A percentile compares a stretch with the other conserved stretches of the same genome.
phyloP scores from a whole-genome alignment of 805 yeast species.

The Cyberlindnera xylosilytica region DNA sequence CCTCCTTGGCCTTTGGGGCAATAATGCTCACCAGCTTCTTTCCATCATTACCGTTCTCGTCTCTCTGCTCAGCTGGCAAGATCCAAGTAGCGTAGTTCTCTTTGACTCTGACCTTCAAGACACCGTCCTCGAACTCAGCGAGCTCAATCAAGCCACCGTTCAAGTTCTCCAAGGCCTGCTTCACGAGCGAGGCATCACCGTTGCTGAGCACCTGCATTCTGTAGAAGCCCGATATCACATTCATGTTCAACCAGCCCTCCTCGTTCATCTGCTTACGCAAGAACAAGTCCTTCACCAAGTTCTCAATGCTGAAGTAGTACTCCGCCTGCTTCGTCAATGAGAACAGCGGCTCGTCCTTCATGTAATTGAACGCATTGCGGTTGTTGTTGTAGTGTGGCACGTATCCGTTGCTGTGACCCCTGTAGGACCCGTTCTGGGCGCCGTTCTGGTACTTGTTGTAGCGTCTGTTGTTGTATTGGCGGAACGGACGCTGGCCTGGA shows the following conservation, averaged over 20 bases:
- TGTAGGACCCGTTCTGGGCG: constrained; percentile 8
- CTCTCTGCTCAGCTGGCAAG: constrained; percentile 50
- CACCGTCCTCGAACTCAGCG: constrained; percentile 37
- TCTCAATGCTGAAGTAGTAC: constrained; percentile 87
- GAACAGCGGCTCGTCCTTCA: constrained; percentile 22
- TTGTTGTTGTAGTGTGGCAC: constrained; percentile 9
- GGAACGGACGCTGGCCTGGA: constrained; percentile 18
- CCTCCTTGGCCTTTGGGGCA: constrained; percentile 14
- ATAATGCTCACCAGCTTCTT: constrained; percentile 22
- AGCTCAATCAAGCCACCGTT: constrained; percentile 35
- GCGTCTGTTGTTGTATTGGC: constrained; percentile 25
- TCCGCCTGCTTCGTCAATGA: constrained; percentile 58
- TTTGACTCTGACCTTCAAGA: constrained; percentile 58
- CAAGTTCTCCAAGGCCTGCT: constrained; percentile 52
- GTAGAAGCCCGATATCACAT: constrained; percentile 64
- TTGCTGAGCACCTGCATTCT: constrained; percentile 66
- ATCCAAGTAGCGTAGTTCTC: constrained; percentile 67
- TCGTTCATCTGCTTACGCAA: constrained; percentile 79
- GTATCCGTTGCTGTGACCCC: constrained; percentile 8
- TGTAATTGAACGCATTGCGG: constrained; percentile 2
- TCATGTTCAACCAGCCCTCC: constrained; percentile 68
- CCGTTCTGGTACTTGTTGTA: constrained; percentile 20
- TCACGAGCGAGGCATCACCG: constrained; percentile 50
- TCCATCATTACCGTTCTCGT: constrained; percentile 44
- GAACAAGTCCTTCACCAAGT: constrained; percentile 79